Evolutionary conservation across 2,329 filamentous ascomycete species (phyloP).

Genomic region (Nectriaceae sp.): DNA sequence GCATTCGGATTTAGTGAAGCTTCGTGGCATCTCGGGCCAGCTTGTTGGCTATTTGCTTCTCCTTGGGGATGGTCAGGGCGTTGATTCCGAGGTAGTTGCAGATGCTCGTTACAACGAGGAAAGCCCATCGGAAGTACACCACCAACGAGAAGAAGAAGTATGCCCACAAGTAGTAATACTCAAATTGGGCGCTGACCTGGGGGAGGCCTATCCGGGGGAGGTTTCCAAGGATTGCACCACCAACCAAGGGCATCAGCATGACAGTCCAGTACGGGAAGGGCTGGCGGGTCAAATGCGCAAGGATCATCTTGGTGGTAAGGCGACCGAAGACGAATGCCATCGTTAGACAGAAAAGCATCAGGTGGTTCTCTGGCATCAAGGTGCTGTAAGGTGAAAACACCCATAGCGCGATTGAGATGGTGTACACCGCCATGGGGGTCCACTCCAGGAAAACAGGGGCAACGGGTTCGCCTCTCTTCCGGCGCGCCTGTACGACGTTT

Average conservation of each 20-base stretch:
- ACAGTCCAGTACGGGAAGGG: constrained; percentile 97
- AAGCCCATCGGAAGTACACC: constrained; percentile 94
- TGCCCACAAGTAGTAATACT: constrained; percentile 78
- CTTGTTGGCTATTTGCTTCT: constrained; percentile 60
- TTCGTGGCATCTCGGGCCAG: constrained; percentile 42
- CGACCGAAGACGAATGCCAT: constrained; percentile 97
- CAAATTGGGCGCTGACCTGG: constrained; percentile 63
- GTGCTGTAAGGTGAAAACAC: constrained; percentile 86
- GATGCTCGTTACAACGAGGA: constrained; percentile 86
- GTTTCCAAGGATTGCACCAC: constrained; percentile 81
- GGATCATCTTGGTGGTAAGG: constrained; percentile 98
- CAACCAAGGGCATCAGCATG: constrained; percentile 83
- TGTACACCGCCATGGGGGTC: constrained; percentile 87
- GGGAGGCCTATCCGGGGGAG: constrained; percentile 75
- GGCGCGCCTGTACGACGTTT: constrained; percentile 80
- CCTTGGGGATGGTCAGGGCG: constrained; percentile 79
- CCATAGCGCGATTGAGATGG: constrained; percentile 75
- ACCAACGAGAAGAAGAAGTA: constrained; percentile 83
- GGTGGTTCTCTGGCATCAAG: constrained; percentile 79
- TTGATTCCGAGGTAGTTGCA: constrained; percentile 93
- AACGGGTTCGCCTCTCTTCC: constrained; percentile 70
- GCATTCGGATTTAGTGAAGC: constrained; percentile 31
- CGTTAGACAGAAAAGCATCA: constrained; percentile 88
- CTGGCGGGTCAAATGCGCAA: constrained; percentile 89
- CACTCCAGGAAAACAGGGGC: constrained; percentile 88